Evolutionary conservation across 2,329 filamentous ascomycete species (phyloP), one percentile per base, ranked within the genome.

Genomic region (Pseudocercospora ulei): DNA sequence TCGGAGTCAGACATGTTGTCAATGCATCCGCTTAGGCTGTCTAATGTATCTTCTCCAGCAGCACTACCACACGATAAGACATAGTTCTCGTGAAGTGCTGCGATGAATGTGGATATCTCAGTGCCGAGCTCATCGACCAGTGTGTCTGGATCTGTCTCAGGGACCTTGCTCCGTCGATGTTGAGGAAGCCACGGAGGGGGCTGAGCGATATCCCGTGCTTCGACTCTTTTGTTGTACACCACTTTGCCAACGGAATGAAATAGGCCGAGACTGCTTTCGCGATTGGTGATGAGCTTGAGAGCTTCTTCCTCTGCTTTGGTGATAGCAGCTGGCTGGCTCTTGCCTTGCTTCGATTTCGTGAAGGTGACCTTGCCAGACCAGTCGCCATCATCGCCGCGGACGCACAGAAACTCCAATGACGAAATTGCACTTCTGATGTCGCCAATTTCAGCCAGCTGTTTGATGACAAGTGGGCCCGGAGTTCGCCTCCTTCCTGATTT

Each of bases 191-290:
- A 67, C 25, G 60, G 53, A 12, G 68, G 66, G 8, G 69, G 68
- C 35, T 69, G 66, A 24, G 61, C 44, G 2, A 62, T 50, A 8
- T 38, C 51, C 7, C 69, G 62, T 3, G 61, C 58, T 17, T 80
- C 76, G 13, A 81, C 72, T 29, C 90, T 75, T 59, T 95, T 98
- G 65, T 98, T 98, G 65, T 96, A 93, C 1, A 96, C 79, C 2
- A 98, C 83, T 58, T 90, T 95, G 3, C 88, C 90, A 7, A 96
- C 82, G 0, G 90, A 86, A 59, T 98, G 90, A 56, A 98, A 98
- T 35, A 98, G 85, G 1, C 88, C 90, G 2, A 98, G 68, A 47
- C 80, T 94, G 9, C 82, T 80, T 63, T 96, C 90, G 39, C 90
- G 75, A 55, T 87, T 84, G 1, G 82, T 85, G 13, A 96, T 75